A percentile compares a stretch with the other conserved stretches of the same genome.
Conservation (phyloP, 805 yeast genomes). For the Spathaspora sp. region DNA sequence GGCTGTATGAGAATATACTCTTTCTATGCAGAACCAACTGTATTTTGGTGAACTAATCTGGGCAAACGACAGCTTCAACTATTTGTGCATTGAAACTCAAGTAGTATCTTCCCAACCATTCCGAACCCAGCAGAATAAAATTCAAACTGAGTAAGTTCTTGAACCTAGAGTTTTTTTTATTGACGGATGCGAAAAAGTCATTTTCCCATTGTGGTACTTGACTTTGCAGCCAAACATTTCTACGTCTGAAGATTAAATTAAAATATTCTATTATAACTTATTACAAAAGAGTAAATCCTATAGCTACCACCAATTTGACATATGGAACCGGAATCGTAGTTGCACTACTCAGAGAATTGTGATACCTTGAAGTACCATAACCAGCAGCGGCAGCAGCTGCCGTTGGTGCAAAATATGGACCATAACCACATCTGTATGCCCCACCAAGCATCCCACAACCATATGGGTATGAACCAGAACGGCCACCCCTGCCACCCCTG, state of each 20-base stretch:
- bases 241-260: neutral
- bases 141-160: too few relatives aligned
- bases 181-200: too few relatives aligned
- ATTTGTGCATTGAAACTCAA: too few relatives aligned
- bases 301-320: neutral
- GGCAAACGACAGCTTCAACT: too few relatives aligned
- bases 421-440: constrained; percentile 1
- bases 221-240: neutral
- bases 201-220: too few relatives aligned
- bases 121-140: too few relatives aligned
- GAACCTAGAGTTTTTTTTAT: too few relatives aligned
- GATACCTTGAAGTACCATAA: constrained; percentile 1
- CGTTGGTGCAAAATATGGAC: constrained; percentile 1
- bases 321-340: neutral
- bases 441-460: neutral
- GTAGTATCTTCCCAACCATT: too few relatives aligned
- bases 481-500: too few relatives aligned
- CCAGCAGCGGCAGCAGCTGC: constrained; percentile 3
- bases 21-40: too few relatives aligned
- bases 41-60: too few relatives aligned
- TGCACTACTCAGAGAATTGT: constrained; percentile 1
- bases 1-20: too few relatives aligned
- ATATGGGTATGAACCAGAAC: neutral
- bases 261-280: neutral
- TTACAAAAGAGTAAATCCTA: neutral